Conservation (phyloP, 345 rosid genomes). For the thale cress (Arabidopsis thaliana) region DNA sequence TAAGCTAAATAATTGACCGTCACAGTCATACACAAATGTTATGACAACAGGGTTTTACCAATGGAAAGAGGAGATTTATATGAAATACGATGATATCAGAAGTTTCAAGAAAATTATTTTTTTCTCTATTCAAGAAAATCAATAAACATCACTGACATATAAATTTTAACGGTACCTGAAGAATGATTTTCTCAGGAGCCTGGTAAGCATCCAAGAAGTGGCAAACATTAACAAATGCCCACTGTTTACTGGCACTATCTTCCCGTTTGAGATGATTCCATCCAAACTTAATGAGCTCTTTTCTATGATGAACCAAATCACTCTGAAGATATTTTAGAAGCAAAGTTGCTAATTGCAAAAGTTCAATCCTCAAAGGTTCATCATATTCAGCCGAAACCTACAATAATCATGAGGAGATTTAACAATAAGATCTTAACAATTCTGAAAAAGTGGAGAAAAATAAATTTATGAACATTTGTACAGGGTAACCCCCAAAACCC, state of each 20-base stretch:
- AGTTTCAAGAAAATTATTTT: slow-evolving; percentile 10
- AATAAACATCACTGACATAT: slow-evolving; percentile 6
- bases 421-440: slow-evolving; percentile 27
- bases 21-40: slow-evolving; percentile 16
- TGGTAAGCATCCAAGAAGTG: slow-evolving; percentile 99
- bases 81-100: slow-evolving; percentile 20
- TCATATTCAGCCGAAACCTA: slow-evolving; percentile 99
- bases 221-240: slow-evolving; percentile 99
- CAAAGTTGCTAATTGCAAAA: slow-evolving; percentile 94
- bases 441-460: slow-evolving; percentile 16
- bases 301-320: slow-evolving; percentile 97
- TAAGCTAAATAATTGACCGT: slow-evolving; percentile 22
- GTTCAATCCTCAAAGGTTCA: slow-evolving; percentile 97
- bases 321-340: slow-evolving; percentile 94
- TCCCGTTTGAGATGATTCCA: slow-evolving; percentile 99
- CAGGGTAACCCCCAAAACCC: not conserved
- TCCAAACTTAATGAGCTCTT: slow-evolving; percentile 97
- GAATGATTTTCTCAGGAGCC: slow-evolving; percentile 98
- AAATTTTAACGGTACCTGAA: slow-evolving; percentile 65
- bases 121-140: slow-evolving; percentile 16
- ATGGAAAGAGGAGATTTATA: not conserved
- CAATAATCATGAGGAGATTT: slow-evolving; percentile 32
- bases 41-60: slow-evolving; percentile 24
- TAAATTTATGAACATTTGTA: not conserved
- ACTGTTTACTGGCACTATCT: slow-evolving; percentile 99